These are phyloP conservation scores for Saccharomycopsis fodiens DNA, from an alignment of 805 yeast species.

Conservation along the genomic window DNA sequence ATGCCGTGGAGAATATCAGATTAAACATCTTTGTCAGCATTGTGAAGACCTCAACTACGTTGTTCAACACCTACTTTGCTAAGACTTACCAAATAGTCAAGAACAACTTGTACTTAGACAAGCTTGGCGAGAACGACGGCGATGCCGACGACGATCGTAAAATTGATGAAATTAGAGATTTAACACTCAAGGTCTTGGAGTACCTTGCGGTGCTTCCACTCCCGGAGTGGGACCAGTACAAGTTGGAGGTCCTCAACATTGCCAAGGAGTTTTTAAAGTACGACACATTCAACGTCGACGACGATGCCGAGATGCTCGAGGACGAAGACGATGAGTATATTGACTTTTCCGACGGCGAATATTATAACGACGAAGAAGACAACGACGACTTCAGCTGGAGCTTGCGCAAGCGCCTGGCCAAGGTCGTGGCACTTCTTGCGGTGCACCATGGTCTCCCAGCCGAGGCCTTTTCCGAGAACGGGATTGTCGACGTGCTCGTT, in stretches of 20 bases:
- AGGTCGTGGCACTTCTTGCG: conserved; percentile 7
- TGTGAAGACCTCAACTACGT: background rate
- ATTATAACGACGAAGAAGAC: conserved; percentile 12
- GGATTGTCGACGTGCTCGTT: conserved; percentile 7
- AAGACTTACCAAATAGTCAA: conserved; percentile 9
- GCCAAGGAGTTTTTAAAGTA: conserved; percentile 12
- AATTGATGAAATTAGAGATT: conserved; percentile 16
- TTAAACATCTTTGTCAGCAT: conserved; percentile 12
- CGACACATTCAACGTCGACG: conserved; percentile 16
- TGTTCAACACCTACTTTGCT: conserved; percentile 5
- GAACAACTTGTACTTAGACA: conserved; percentile 10
- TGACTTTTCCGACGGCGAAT: conserved; percentile 12
- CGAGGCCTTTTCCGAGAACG: conserved; percentile 1
- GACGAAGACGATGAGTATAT: conserved; percentile 10
- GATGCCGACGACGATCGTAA: conserved; percentile 13
- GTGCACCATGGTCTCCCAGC: background rate
- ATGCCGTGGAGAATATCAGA: conserved; percentile 11
- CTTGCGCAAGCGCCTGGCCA: conserved; percentile 15
- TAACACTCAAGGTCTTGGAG: conserved; percentile 14
- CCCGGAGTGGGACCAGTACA: background rate
- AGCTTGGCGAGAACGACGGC: background rate
- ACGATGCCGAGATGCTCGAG: conserved; percentile 3
- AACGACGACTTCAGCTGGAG: conserved; percentile 19
- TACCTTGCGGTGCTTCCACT: conserved; percentile 1
- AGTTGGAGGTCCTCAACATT: background rate